Evolutionary conservation across 140 eudicot species (phyloP), one percentile per base, ranked within the genome.

Genomic region (Stevia rebaudiana): DNA sequence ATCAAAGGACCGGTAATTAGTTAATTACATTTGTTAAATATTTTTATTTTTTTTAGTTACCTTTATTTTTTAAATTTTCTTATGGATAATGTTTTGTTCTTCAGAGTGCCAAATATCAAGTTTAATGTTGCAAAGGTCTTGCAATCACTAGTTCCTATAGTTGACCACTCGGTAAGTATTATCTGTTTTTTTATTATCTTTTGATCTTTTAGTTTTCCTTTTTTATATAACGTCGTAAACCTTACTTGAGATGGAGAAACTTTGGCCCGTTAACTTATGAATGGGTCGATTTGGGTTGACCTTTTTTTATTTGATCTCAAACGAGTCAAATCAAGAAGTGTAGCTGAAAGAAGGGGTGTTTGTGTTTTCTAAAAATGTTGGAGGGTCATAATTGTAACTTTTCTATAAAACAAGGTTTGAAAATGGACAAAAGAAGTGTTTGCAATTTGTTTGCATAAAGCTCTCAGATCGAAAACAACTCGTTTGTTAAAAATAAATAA

Each of bases 71-170:
- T 31, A 62, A 5, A n/a, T n/a, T 62, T 6, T 62, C 13, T 72
- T 28, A 53, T 61, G n/a, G 15, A 60, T 56, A 62, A 67, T 36
- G 42, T 28, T 19, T 22, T 57, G 12, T 30, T 65, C 68, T 55
- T 11, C 79, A 92, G 98, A 72, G 98, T 92, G 55, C 95, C 96
- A 9, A 88, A 92, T 76, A 88, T 92, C 73, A 92, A 92, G 60
- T 92, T 88, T 65, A 92, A 92, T 44, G 98, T 88, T 28, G 98
- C 98, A 24, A 92, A 92, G 87, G 98, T 92, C 64, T 71, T 92
- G 81, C 96, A 88, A 39, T 88, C 96, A 55, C 76, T 92, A 40
- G 72, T 86, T 68, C 84, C 95, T 50, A 92, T 92, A 10, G 98
- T 92, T 48, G 98, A 92, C 55, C 89, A 83, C 7, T 71, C 95